A percentile compares a stretch with the other conserved stretches of the same genome.
Conservation (phyloP, 495 filamentous ascomycete species). For the Penicillium ochrochloron region DNA sequence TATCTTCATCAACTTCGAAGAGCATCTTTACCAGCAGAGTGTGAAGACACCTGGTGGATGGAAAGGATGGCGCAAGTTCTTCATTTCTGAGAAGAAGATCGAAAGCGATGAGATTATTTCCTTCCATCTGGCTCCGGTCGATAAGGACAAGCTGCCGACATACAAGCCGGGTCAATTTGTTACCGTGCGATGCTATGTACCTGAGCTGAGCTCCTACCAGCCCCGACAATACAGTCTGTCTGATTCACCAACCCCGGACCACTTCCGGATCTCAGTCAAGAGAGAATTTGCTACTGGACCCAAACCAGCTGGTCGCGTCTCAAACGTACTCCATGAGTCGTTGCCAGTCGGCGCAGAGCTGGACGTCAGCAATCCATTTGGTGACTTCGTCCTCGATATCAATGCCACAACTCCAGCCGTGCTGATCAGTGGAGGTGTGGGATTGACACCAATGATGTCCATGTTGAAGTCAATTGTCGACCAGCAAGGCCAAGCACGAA, state of each 20-base stretch:
- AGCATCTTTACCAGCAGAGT: slow-evolving; percentile 55
- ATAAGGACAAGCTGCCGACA: slow-evolving; percentile 54
- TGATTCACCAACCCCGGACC: slow-evolving; percentile 53
- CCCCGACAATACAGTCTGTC: slow-evolving; percentile 66
- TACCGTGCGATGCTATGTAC: slow-evolving; percentile 57
- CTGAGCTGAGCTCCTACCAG: slow-evolving; percentile 58
- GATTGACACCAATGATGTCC: slow-evolving; percentile 63
- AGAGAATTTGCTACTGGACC: slow-evolving; percentile 47
- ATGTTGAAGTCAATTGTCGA: slow-evolving; percentile 55
- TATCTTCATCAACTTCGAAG: slow-evolving; percentile 64
- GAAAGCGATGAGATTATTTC: slow-evolving; percentile 64
- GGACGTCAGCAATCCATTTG: slow-evolving; percentile 61
- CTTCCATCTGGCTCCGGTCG: slow-evolving; percentile 64
- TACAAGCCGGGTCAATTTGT: slow-evolving; percentile 68
- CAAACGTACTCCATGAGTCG: slow-evolving; percentile 61
- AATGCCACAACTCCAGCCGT: slow-evolving; percentile 47
- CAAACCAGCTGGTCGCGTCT: slow-evolving; percentile 54
- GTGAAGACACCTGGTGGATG: slow-evolving; percentile 42
- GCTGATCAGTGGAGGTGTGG: slow-evolving; percentile 66
- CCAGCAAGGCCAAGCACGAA: slow-evolving; percentile 25
- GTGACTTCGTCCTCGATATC: slow-evolving; percentile 63
- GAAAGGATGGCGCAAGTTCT: slow-evolving; percentile 64
- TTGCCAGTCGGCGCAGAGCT: slow-evolving; percentile 56
- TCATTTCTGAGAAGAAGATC: slow-evolving; percentile 58
- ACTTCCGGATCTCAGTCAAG: slow-evolving; percentile 69